Evolutionary conservation across 306 rosid species (phyloP).

Genomic region (Pterocarpus santalinus): DNA sequence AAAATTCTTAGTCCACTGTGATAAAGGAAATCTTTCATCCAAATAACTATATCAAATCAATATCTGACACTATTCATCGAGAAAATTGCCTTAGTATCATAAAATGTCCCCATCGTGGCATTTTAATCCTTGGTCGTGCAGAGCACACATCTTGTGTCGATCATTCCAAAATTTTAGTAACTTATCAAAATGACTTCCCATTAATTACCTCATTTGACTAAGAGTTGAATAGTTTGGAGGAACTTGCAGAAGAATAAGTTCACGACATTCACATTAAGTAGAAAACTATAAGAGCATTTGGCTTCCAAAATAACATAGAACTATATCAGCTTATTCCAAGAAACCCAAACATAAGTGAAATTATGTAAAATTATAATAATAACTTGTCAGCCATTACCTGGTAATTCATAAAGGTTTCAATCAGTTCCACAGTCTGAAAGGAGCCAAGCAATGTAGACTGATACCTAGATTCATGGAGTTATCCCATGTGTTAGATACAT

Average conservation of each 20-base stretch:
- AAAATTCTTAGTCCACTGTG: background rate
- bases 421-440: slow-evolving; percentile 90
- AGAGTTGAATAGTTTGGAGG: slow-evolving; percentile 16
- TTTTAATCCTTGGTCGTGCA: slow-evolving; percentile 27
- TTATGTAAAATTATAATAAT: no score
- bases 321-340: background rate
- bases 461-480: slow-evolving; percentile 68
- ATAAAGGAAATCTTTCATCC: background rate
- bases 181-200: background rate
- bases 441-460: slow-evolving; percentile 95
- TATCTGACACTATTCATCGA: background rate
- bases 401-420: slow-evolving; percentile 97
- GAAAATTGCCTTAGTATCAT: background rate
- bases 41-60: background rate
- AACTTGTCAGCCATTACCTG: slow-evolving; percentile 66
- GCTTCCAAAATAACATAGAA: slow-evolving; percentile 22
- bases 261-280: slow-evolving; percentile 19
- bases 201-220: slow-evolving; percentile 1
- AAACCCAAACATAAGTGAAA: slow-evolving; percentile 18
- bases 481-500: slow-evolving; percentile 3
- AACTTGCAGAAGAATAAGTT: background rate
- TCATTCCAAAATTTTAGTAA: slow-evolving; percentile 8
- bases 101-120: slow-evolving; percentile 3
- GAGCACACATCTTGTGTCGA: background rate
- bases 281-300: slow-evolving; percentile 20